Evolutionary conservation across 805 yeast genomes (phyloP).

Genomic region (Osmozyma mogii): DNA sequence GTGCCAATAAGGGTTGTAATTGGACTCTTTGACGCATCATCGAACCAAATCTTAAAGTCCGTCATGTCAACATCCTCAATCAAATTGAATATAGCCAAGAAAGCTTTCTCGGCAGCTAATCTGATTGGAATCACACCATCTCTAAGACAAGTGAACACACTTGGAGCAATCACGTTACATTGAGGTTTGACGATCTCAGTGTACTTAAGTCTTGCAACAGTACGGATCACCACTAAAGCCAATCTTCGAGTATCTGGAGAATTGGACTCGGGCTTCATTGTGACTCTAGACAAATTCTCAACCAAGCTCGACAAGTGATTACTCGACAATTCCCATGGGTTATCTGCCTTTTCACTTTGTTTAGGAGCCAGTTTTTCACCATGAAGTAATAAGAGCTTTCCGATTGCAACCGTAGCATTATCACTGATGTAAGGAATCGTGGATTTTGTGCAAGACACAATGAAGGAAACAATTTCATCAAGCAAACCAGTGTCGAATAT

Average conservation of each 20-base stretch:
- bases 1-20: conserved; percentile 39
- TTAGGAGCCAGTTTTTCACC: conserved; percentile 28
- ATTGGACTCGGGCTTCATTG: conserved; percentile 46
- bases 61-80: conserved; percentile 55
- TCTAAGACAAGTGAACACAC: conserved; percentile 75
- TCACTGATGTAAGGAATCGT: conserved; percentile 53
- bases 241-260: conserved; percentile 76
- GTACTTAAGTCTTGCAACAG: conserved; percentile 58
- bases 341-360: conserved; percentile 9
- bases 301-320: conserved; percentile 36
- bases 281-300: conserved; percentile 40
- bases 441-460: conserved; percentile 38
- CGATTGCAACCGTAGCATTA: conserved; percentile 71
- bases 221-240: conserved; percentile 66
- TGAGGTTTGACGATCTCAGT: conserved; percentile 43
- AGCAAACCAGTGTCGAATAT: conserved; percentile 47
- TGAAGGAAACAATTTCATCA: conserved; percentile 41
- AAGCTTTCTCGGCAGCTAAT: conserved; percentile 90
- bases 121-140: conserved; percentile 88
- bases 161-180: conserved; percentile 53
- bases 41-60: conserved; percentile 61
- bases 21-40: conserved; percentile 23
- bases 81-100: conserved; percentile 60
- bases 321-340: conserved; percentile 36
- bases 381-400: conserved; percentile 60